Base-by-base conservation (phyloP, 257 asterid species). In the Fraxinus americana region DNA sequence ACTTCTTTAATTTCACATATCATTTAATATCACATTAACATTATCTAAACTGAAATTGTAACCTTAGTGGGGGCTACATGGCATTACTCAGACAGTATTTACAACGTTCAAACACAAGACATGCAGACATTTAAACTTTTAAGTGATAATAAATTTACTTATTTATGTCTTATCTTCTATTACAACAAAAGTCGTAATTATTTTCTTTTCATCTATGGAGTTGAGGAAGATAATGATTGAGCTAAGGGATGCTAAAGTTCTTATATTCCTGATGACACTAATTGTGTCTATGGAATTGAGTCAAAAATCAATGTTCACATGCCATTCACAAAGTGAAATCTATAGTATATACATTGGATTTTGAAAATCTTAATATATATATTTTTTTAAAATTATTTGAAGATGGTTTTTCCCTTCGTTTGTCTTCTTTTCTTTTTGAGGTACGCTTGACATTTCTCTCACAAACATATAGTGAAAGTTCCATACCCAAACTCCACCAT, bases 401-500 rank as follows among this genome's bases (percentile, higher is more conserved):
- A 54, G 65, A 54, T 2, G 65, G n/a, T 1, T 54, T 54, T n/a
- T 1, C 65, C 65, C 11, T 54, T 54, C 4, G 7, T 54, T 54
- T 7, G n/a, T 54, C 27, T 54, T 50, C 27, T 54, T n/a, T 54
- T 54, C 65, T 17, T 54, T 54, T 54, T 54, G 27, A 7, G 9
- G n/a, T 54, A 16, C 19, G 65, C 65, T n/a, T 7, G 27, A n/a
- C 6, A n/a, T 54, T 54, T 17, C 16, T 54, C 25, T 54, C 27
- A 54, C n/a, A 5, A n/a, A 19, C 11, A 16, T 48, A 3, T 1
- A 16, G 21, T 4, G 57, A 48, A 48, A 48, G 57, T 70, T 70
- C 39, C 12, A 50, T 8, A 38, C 41, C 43, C 52, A 76, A 72
- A 67, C 69, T 80, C 85, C 81, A 71, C 78, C 83, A 59, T 5